Conservation (phyloP, 306 rosid species). For the Betula pendula region DNA sequence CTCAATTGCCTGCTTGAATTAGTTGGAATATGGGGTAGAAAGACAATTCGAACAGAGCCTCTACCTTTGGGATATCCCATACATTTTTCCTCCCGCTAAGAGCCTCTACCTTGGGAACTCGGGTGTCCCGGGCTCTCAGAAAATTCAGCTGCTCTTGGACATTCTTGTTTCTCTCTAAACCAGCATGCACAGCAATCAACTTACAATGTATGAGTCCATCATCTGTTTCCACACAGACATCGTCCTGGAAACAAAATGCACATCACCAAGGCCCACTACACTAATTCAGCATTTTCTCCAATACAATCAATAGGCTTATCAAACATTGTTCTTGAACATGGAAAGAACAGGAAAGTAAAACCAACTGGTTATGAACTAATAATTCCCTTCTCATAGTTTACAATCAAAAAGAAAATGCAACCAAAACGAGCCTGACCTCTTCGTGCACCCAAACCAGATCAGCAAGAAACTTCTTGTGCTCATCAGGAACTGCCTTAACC, state of each 20-base stretch:
- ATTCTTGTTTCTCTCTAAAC: slow-evolving; percentile 65
- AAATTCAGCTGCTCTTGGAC: slow-evolving; percentile 65
- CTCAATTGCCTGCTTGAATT: slow-evolving; percentile 27
- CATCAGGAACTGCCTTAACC: slow-evolving; percentile 86
- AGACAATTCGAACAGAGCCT: background rate
- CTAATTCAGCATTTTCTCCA: slow-evolving; percentile 27
- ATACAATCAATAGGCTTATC: slow-evolving; percentile 16
- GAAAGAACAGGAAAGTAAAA: slow-evolving; percentile 10
- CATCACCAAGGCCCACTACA: slow-evolving; percentile 8
- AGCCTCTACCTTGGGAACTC: slow-evolving; percentile 59
- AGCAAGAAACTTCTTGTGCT: slow-evolving; percentile 85
- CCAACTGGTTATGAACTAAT: no score
- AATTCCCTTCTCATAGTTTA: no score
- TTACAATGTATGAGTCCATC: slow-evolving; percentile 59
- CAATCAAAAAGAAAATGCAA: background rate
- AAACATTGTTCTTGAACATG: background rate
- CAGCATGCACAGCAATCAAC: slow-evolving; percentile 93
- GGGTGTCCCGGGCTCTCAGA: slow-evolving; percentile 66
- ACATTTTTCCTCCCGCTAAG: slow-evolving; percentile 75
- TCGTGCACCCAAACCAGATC: slow-evolving; percentile 90
- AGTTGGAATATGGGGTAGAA: no score
- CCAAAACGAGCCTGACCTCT: slow-evolving; percentile 56
- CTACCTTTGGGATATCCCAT: slow-evolving; percentile 83
- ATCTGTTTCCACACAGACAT: slow-evolving; percentile 63
- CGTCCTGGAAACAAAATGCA: slow-evolving; percentile 51